Base-by-base conservation (phyloP, 129 eudicot species). In the Artemisia tridentata region DNA sequence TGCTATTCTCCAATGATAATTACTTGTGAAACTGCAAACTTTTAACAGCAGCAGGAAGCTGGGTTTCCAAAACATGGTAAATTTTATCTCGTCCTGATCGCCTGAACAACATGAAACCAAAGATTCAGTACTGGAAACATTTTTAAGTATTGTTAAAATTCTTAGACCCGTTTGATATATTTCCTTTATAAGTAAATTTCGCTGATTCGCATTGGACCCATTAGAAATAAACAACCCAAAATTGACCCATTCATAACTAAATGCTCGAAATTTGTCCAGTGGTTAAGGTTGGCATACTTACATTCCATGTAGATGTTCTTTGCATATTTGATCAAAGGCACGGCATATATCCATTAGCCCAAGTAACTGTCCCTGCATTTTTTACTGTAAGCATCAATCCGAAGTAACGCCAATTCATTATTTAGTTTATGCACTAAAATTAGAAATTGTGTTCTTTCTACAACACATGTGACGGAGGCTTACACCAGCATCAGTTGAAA, bases 291-390 rank as follows among this genome's bases (percentile, higher is more conserved):
- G 11, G 15, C 9, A 46, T 57, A 15, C 81, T 83, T 83, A 79
- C 86, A 65, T 77, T 65, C 86, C 84, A n/a, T 79, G 79, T 8
- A 83, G 81, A 83, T 83, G 86, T 27, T 83, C 84, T 69, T 75
- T 83, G 72, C 71, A 83, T 45, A 79, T 61, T 55, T 75, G 80
- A 58, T 83, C 84, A 79, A 83, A 83, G 54, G 78, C 84, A 5
- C 84, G 81, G 14, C 83, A 79, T 56, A 83, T 80, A 56, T 83
- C 86, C 86, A 79, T 80, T 75, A 80, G 69, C 77, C 69, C 17
- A 31, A 80, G 75, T 64, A 80, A 71, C 68, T 74, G 74, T 23
- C 84, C 77, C 80, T 74, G 68, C 69, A 62, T 51, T 61, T 64
- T 45, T 13, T 11, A 54, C 75, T 11, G 20, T 17, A 54, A 70